phyloP scores from a whole-genome alignment of 2,329 filamentous ascomycete species.

The Phaeosphaeria sp. region DNA sequence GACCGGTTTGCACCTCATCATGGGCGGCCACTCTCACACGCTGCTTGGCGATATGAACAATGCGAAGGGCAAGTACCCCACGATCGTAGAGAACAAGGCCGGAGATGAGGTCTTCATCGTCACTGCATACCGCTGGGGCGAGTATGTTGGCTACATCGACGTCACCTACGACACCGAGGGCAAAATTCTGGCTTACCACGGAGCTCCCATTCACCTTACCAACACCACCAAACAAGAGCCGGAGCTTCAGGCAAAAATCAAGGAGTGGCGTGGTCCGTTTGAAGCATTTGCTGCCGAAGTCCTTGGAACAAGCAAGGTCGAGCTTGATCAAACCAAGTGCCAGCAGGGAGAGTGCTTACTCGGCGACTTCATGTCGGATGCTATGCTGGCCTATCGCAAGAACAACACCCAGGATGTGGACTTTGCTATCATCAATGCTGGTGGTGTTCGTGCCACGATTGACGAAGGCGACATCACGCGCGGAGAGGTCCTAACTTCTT shows the following conservation, averaged over 20 bases:
- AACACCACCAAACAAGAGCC: constrained; percentile 66
- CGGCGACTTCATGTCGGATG: constrained; percentile 55
- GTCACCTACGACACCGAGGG: constrained; percentile 67
- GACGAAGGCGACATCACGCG: constrained; percentile 67
- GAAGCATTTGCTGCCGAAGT: constrained; percentile 65
- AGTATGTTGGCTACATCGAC: constrained; percentile 72
- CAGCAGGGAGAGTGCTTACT: constrained; percentile 63
- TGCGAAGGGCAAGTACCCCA: constrained; percentile 68
- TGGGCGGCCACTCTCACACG: constrained; percentile 66
- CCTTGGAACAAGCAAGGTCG: constrained; percentile 62
- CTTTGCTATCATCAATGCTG: constrained; percentile 69
- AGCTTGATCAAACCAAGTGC: constrained; percentile 66
- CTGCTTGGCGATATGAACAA: constrained; percentile 66
- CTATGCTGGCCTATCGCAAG: constrained; percentile 66
- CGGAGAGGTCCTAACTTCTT: constrained; percentile 68
- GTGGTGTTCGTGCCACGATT: constrained; percentile 69
- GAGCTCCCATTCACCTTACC: constrained; percentile 68
- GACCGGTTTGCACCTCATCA: constrained; percentile 70
- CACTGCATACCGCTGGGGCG: constrained; percentile 71
- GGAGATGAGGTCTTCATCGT: constrained; percentile 73
- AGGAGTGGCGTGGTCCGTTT: constrained; percentile 66
- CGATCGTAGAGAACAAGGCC: constrained; percentile 65
- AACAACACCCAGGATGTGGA: constrained; percentile 56
- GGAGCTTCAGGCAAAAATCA: constrained; percentile 63
- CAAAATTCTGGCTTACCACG: constrained; percentile 67